A percentile compares a stretch with the other conserved stretches of the same genome.
phyloP scores from a whole-genome alignment of 441 rosid species.

The Gossypium laxum region DNA sequence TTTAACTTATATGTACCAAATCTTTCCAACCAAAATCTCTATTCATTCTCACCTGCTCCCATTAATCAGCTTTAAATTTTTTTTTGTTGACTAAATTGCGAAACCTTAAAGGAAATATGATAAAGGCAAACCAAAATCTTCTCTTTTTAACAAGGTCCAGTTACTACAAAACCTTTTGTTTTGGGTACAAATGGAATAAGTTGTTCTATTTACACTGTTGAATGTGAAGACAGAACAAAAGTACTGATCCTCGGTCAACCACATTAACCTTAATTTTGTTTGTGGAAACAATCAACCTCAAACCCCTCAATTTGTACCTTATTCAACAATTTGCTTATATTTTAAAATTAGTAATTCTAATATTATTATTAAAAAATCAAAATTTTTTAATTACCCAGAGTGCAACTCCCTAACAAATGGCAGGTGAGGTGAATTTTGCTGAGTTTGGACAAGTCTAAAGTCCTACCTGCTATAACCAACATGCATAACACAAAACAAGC shows the following conservation, averaged over 20 bases:
- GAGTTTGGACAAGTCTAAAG: slow-evolving; percentile 9
- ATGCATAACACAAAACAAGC: not conserved
- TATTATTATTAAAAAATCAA: not conserved
- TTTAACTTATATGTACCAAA: not conserved
- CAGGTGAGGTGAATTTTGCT: slow-evolving; percentile 15
- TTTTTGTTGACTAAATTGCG: slow-evolving; percentile 9
- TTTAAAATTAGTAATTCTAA: not conserved
- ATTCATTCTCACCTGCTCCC: slow-evolving; percentile 17
- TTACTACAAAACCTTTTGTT: not conserved
- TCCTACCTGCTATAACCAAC: slow-evolving; percentile 22
- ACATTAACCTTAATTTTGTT: not conserved
- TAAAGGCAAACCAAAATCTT: not conserved
- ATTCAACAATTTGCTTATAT: not conserved
- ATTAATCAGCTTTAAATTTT: not conserved
- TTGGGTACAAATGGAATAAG: not conserved
- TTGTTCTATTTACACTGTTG: not conserved
- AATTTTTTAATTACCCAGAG: not conserved
- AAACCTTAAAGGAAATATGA: not conserved
- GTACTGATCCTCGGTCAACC: not conserved
- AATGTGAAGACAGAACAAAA: not conserved
- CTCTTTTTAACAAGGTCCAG: not conserved
- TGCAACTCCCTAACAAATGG: slow-evolving; percentile 23
- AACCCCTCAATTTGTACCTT: not conserved
- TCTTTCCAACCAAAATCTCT: not conserved
- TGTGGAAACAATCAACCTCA: not conserved